phyloP scores from a whole-genome alignment of 2,329 filamentous ascomycete genomes.

The Botrytis porri region DNA sequence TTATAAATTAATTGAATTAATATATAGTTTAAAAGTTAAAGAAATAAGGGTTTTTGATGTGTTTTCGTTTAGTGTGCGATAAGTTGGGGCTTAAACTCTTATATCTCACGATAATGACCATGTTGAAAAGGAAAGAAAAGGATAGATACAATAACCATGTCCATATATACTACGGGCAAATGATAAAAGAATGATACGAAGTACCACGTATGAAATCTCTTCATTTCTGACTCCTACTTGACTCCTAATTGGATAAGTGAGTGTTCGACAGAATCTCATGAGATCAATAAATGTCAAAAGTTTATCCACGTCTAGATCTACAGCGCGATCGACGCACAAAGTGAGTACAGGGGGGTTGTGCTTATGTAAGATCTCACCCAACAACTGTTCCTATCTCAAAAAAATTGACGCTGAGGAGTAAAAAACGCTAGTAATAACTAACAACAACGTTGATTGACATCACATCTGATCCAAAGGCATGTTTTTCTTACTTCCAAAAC shows the following conservation, averaged over 20 bases:
- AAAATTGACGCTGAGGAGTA: not conserved
- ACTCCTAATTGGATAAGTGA: not conserved
- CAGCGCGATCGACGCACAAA: not conserved
- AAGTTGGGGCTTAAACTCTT: too few species aligned
- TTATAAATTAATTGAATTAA: too few species aligned
- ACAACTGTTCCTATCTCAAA: not conserved
- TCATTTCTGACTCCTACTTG: not conserved
- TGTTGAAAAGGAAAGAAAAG: not conserved
- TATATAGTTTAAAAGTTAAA: too few species aligned
- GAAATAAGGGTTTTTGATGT: too few species aligned
- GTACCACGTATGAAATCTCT: not conserved
- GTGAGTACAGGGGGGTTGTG: not conserved
- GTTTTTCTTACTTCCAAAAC: not conserved
- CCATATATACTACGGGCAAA: not conserved
- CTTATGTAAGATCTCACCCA: not conserved
- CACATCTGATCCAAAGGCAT: not conserved
- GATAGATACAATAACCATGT: not conserved
- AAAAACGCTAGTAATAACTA: not conserved
- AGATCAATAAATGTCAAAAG: not conserved
- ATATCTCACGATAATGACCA: not conserved
- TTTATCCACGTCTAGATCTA: not conserved
- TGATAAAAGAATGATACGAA: not conserved
- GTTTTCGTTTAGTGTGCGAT: too few species aligned
- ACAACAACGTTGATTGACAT: not conserved
- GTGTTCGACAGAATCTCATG: not conserved